Evolutionary conservation across 441 rosid species (phyloP).

Genomic region (Eruca vesicaria): DNA sequence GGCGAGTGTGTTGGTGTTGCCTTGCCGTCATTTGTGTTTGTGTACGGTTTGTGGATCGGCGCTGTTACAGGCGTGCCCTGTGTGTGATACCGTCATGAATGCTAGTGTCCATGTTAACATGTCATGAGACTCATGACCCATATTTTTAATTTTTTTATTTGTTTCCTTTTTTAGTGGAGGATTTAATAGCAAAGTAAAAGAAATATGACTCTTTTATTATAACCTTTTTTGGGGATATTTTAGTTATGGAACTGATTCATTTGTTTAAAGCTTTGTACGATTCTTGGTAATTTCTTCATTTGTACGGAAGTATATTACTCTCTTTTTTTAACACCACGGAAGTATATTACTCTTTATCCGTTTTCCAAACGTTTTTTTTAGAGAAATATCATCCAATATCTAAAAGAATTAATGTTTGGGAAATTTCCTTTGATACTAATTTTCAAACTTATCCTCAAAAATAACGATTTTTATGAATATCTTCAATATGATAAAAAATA

Average conservation of each 20-base stretch:
- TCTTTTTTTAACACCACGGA: no score
- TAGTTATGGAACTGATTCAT: background rate
- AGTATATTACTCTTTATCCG: background rate
- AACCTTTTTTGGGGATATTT: background rate
- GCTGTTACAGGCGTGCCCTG: constrained; percentile 54
- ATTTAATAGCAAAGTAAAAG: background rate
- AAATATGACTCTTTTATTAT: background rate
- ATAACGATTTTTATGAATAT: no score
- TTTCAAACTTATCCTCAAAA: no score
- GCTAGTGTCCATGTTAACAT: constrained; percentile 69
- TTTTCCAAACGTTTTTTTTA: background rate
- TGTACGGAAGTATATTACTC: background rate
- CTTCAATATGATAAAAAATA: no score
- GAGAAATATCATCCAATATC: background rate
- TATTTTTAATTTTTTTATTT: background rate
- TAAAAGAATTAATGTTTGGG: background rate
- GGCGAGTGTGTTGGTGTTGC: constrained; percentile 65
- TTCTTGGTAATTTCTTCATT: background rate
- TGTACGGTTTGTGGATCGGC: constrained; percentile 68
- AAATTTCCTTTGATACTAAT: no score
- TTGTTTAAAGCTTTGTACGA: constrained; percentile 2
- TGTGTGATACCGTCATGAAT: constrained; percentile 49
- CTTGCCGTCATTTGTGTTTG: constrained; percentile 73
- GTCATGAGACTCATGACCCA: constrained; percentile 20
- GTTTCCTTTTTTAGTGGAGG: background rate